phyloP scores from a whole-genome alignment of 352 stramenopile genomes.

The Hyaloperonospora brassicae region DNA sequence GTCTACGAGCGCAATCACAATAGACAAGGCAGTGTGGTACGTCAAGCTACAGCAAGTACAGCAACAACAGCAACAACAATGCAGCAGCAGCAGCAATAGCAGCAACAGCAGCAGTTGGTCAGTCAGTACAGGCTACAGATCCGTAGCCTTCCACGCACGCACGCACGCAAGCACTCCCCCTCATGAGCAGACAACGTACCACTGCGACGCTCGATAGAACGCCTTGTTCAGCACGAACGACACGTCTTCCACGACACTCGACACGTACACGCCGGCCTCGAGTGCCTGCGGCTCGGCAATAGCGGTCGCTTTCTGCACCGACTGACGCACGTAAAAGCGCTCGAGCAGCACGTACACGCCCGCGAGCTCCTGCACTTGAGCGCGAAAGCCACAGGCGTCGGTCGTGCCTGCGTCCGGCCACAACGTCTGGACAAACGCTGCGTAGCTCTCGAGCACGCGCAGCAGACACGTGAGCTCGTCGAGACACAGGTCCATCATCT shows the following conservation, averaged over 20 bases:
- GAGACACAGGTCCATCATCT: constrained; percentile 82
- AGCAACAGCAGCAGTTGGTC: constrained; percentile 2
- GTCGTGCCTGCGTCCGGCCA: constrained; percentile 41
- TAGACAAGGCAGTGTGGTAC: constrained; percentile 74
- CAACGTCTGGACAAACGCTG: constrained; percentile 41
- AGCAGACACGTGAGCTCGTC: constrained; percentile 77
- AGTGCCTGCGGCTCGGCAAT: constrained; percentile 76
- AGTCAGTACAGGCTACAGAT: neutral
- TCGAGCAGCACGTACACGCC: constrained; percentile 77
- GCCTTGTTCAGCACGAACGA: constrained; percentile 83
- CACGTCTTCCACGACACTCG: constrained; percentile 75
- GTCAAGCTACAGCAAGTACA: constrained; percentile 39
- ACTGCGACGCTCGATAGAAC: constrained; percentile 67
- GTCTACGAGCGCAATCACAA: constrained; percentile 80
- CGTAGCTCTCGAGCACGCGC: constrained; percentile 64
- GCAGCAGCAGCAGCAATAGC: constrained; percentile 7
- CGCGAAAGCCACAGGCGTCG: constrained; percentile 29
- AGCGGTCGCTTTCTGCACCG: constrained; percentile 72
- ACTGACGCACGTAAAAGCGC: constrained; percentile 82
- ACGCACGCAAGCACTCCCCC: neutral
- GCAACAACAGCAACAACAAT: neutral
- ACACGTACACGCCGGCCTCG: constrained; percentile 57
- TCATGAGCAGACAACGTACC: constrained; percentile 24
- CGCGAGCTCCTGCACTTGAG: constrained; percentile 67
- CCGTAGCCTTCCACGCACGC: neutral